Base-by-base conservation (phyloP, 164 flowering plant species). In the Berberis thunbergii region DNA sequence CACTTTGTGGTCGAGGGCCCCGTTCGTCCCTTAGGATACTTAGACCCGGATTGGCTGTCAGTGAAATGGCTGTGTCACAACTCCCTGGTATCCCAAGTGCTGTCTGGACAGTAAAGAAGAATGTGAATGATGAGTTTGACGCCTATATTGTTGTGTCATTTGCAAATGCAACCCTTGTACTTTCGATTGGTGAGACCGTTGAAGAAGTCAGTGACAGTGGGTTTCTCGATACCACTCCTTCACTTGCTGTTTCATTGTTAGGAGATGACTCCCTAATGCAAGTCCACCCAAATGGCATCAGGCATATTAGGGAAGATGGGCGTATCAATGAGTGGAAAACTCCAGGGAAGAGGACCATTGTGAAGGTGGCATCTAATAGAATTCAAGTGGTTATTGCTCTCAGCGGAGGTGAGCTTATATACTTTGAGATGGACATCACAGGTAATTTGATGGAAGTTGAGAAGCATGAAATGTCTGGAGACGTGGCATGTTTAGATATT, bases 131-230 rank as follows among this genome's bases (percentile, higher is more conserved):
- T 75, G 99, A 87, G 75, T 95, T 95, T 82, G 99, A 95, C 80
- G 99, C 99, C 1, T 95, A 91, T 52, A 95, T 95, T 69, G 97
- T 95, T 67, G 97, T 95, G 42, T 95, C 99, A 7, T 95, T 95
- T 74, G 84, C 91, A 48, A 91, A 88, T 83, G 99, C 97, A 0
- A 91, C 99, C 6, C 97, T 91, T 50, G 97, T 95, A 68, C 97
- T 95, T 74, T 95, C 99, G 0, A 95, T 95, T 79, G 97, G 99
- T 65, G 99, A 95, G 79, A 95, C 96, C 5, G 97, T 95, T 45
- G 97, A 95, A 72, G 99, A 95, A 88, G 99, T 95, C 55, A 91
- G 89, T 74, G 91, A 95, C 42, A 91, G 97, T 78, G 99, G 99
- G 61, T 95, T 91, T 72, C 85, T 89, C 57, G 99, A 95, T 74